Evolutionary conservation across 176 grass and related monocot species (phyloP).

Genomic region (Rhipidocladum racemiflorum): DNA sequence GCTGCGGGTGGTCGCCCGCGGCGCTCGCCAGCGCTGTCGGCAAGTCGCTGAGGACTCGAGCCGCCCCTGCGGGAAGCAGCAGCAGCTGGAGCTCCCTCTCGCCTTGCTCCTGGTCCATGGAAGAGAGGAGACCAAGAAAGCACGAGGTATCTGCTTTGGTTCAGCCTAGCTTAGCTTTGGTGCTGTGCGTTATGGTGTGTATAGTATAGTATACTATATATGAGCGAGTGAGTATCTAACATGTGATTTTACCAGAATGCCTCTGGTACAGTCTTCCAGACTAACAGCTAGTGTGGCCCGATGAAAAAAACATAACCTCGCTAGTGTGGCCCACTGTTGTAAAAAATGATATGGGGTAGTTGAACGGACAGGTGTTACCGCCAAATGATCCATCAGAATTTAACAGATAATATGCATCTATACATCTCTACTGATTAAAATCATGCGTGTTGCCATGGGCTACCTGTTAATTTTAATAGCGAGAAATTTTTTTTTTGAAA

Average conservation of each 20-base stretch:
- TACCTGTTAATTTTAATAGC: too few species aligned
- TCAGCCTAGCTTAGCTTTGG: constrained; percentile 1
- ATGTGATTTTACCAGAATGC: constrained; percentile 20
- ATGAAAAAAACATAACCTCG: too few species aligned
- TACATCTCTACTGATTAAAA: too few species aligned
- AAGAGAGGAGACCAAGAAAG: not conserved
- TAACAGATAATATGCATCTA: too few species aligned
- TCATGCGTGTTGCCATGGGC: too few species aligned
- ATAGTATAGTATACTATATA: constrained; percentile 12
- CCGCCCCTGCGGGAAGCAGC: constrained; percentile 44
- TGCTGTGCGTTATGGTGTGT: not conserved
- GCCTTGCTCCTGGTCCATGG: constrained; percentile 65
- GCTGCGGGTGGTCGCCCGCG: constrained; percentile 21
- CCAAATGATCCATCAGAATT: too few species aligned
- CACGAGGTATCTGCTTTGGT: constrained; percentile 13
- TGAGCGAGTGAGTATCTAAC: not conserved
- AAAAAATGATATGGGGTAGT: too few species aligned
- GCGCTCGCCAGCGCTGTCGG: not conserved
- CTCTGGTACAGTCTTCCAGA: not conserved
- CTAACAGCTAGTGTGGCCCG: too few species aligned
- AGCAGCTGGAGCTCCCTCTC: constrained; percentile 64
- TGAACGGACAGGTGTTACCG: too few species aligned
- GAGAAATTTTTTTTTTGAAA: too few species aligned
- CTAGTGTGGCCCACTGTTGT: not conserved
- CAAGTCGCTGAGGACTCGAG: not conserved